Percentiles rank a stretch among this genome's conserved stretches.
Conservation (phyloP, 1,284 basidiomycete species). For the Heliocybe sulcata region DNA sequence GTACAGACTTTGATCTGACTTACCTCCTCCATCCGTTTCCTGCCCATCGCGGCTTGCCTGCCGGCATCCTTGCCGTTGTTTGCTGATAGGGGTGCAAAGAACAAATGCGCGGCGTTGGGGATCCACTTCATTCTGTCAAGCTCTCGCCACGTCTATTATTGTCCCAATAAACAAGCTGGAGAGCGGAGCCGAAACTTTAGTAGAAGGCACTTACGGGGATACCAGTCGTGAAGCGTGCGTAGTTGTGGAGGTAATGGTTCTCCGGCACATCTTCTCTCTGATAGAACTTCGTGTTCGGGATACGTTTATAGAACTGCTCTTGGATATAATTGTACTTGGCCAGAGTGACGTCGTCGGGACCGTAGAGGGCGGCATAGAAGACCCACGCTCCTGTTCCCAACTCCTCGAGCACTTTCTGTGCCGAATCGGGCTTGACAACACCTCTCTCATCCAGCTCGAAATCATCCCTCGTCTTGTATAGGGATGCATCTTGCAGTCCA, state of each 20-base stretch:
- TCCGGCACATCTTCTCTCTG: not conserved
- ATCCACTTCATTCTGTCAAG: conserved; percentile 1
- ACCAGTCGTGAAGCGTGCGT: not conserved
- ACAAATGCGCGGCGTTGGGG: not conserved
- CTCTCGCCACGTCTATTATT: not conserved
- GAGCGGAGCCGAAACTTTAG: not conserved
- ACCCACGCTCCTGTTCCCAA: not conserved
- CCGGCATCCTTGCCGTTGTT: not conserved
- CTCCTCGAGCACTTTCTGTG: not conserved
- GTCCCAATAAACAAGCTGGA: not conserved
- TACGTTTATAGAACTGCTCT: not conserved
- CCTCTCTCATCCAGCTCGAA: not conserved
- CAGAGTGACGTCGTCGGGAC: not conserved
- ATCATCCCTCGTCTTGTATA: not conserved
- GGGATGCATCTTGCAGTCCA: not conserved
- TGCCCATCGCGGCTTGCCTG: not conserved
- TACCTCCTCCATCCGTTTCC: not conserved
- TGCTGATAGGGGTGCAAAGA: not conserved
- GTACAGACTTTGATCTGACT: too few species aligned
- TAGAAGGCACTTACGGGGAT: not conserved
- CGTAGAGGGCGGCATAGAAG: not conserved
- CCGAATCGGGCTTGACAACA: not conserved
- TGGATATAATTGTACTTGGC: conserved; percentile 1
- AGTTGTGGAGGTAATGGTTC: conserved; percentile 1
- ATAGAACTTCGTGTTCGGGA: not conserved